Evolutionary conservation across 2,329 filamentous ascomycete genomes (phyloP).

Genomic region (Fusarium irregulare): DNA sequence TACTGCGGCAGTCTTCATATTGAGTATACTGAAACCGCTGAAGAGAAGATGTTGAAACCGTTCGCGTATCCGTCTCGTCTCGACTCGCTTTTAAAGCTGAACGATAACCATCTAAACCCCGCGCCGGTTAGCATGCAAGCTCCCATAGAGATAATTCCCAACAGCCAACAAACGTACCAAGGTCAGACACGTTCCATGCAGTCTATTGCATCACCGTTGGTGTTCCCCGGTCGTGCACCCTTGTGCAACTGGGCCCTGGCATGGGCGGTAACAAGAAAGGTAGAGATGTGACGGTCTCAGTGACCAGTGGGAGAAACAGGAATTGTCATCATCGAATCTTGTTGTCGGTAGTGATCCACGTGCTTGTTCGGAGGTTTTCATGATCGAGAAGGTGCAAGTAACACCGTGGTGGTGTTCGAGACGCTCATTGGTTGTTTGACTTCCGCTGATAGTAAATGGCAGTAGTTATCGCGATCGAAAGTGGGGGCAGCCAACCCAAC

Average conservation of each 20-base stretch:
- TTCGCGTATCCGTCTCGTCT: not conserved
- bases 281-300: conserved; percentile 18
- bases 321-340: conserved; percentile 38
- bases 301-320: conserved; percentile 14
- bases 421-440: conserved; percentile 19
- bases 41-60: not conserved
- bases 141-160: not conserved
- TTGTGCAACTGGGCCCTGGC: conserved; percentile 3
- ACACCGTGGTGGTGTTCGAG: conserved; percentile 11
- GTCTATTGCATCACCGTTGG: conserved; percentile 21
- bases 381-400: not conserved
- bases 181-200: conserved; percentile 21
- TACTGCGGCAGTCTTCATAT: conserved; percentile 9
- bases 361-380: conserved; percentile 7
- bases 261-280: conserved; percentile 18
- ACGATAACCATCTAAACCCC: not conserved
- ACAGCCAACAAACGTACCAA: conserved; percentile 20
- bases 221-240: not conserved
- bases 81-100: conserved; percentile 15
- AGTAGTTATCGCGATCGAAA: conserved; percentile 3
- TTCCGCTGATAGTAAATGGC: conserved; percentile 11
- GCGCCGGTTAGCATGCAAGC: not conserved
- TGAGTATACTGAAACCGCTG: not conserved
- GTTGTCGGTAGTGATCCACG: conserved; percentile 12
- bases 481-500: not conserved